Conservation (phyloP, 441 rosid species). For the Macaranga tanarius region DNA sequence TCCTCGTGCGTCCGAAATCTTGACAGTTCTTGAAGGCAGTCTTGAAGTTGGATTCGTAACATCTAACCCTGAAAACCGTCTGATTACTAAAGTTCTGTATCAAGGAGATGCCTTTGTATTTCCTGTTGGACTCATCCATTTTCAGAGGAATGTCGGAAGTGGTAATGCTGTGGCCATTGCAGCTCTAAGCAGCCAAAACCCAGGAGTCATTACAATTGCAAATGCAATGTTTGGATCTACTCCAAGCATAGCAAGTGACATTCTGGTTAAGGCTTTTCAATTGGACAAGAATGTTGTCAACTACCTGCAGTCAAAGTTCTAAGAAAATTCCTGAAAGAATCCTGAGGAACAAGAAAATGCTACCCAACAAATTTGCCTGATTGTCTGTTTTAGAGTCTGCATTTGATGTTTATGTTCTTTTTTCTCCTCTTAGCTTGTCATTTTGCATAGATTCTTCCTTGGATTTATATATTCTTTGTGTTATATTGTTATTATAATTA, state of each 20-base stretch:
- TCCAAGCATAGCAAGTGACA: slow-evolving; percentile 20
- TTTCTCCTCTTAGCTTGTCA: no score
- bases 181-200: slow-evolving; percentile 44
- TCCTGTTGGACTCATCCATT: slow-evolving; percentile 46
- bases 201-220: slow-evolving; percentile 33
- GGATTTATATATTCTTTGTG: no score
- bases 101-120: slow-evolving; percentile 45
- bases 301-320: slow-evolving; percentile 25
- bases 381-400: no score
- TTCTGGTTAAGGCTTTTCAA: slow-evolving; percentile 37
- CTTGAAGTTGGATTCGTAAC: slow-evolving; percentile 41
- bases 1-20: slow-evolving; percentile 44
- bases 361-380: no score
- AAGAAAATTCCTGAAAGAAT: no score
- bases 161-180: slow-evolving; percentile 31
- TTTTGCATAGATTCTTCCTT: no score
- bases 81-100: slow-evolving; percentile 27
- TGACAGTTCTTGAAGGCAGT: slow-evolving; percentile 31
- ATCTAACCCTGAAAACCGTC: slow-evolving; percentile 33
- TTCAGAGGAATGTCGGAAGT: slow-evolving; percentile 24
- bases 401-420: no score
- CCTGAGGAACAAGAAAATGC: no score
- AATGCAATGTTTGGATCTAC: slow-evolving; percentile 34
- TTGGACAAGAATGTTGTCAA: slow-evolving; percentile 20
- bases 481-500: no score